phyloP scores from a whole-genome alignment of 2,329 filamentous ascomycete genomes.

The Fusarium brevicatenulatum region DNA sequence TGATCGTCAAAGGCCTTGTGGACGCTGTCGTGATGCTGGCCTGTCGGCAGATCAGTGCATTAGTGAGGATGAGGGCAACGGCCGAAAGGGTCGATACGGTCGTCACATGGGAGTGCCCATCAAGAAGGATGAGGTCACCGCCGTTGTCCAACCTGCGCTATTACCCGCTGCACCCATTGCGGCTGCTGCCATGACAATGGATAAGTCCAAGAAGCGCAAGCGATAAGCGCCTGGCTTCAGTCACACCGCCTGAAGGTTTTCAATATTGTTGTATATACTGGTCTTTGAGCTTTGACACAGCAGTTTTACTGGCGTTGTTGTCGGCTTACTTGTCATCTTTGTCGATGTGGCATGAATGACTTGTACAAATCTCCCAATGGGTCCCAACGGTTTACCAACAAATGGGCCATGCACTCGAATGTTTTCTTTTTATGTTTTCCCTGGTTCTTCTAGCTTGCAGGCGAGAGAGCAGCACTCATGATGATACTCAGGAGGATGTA shows the following conservation, averaged over 20 bases:
- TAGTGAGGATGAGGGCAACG: slow-evolving; percentile 97
- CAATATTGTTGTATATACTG: slow-evolving; percentile 22
- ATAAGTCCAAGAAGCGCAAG: slow-evolving; percentile 72
- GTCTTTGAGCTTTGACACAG: slow-evolving; percentile 17
- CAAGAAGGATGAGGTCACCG: slow-evolving; percentile 63
- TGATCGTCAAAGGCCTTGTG: slow-evolving; percentile 94
- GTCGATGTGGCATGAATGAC: slow-evolving; percentile 17
- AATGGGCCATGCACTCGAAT: slow-evolving; percentile 14
- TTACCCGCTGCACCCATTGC: slow-evolving; percentile 58
- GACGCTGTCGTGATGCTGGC: slow-evolving; percentile 94
- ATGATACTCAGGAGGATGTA: slow-evolving; percentile 50
- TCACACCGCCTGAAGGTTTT: not conserved
- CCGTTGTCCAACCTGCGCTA: slow-evolving; percentile 52
- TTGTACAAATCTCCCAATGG: slow-evolving; percentile 24
- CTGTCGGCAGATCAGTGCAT: slow-evolving; percentile 93
- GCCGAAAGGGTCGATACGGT: slow-evolving; percentile 91
- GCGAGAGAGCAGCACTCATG: slow-evolving; percentile 40
- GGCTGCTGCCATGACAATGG: slow-evolving; percentile 49
- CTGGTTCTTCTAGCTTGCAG: slow-evolving; percentile 36
- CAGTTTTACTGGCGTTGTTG: slow-evolving; percentile 16
- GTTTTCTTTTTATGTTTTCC: slow-evolving; percentile 16
- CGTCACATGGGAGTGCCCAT: slow-evolving; percentile 76
- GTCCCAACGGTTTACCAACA: slow-evolving; percentile 2
- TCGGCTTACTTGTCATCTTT: slow-evolving; percentile 22
- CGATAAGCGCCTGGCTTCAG: slow-evolving; percentile 52